Conservation (phyloP, 306 rosid genomes). For the Pterocarpus macrocarpus region DNA sequence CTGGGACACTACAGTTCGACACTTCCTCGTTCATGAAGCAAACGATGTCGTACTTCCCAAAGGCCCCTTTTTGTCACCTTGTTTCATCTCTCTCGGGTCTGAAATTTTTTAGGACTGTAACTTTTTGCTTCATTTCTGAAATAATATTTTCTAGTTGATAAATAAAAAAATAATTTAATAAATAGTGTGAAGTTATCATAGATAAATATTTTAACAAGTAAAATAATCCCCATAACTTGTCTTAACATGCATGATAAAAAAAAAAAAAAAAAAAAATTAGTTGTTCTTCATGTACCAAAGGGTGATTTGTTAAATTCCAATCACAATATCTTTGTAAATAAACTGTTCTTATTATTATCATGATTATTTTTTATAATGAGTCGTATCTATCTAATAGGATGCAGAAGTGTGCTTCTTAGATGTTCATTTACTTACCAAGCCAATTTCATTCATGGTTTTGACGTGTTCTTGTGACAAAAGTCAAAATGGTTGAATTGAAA, state of each 20-base stretch:
- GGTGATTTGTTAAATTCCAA: not conserved
- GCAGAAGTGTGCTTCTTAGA: constrained; percentile 15
- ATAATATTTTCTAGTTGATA: not conserved
- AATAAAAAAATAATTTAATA: not conserved
- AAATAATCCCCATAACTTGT: not conserved
- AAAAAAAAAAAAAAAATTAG: too few species aligned
- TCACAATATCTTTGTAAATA: not conserved
- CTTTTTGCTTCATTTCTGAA: not conserved
- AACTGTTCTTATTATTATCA: too few species aligned
- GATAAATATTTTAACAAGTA: not conserved
- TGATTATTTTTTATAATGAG: too few species aligned
- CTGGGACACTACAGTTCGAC: not conserved
- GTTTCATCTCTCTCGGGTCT: not conserved
- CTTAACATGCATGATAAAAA: too few species aligned
- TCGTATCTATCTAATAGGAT: not conserved
- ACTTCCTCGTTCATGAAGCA: not conserved
- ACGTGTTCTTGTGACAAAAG: constrained; percentile 51
- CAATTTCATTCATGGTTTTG: constrained; percentile 65
- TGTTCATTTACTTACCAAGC: constrained; percentile 23
- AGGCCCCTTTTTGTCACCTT: not conserved
- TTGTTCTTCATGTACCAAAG: not conserved
- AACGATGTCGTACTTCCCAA: constrained; percentile 4
- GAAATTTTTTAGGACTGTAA: not conserved
- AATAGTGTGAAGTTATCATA: not conserved
- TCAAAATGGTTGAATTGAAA: constrained; percentile 56